phyloP scores from a whole-genome alignment of 1,139 yeast genomes.

The Kodamaea suecica region DNA sequence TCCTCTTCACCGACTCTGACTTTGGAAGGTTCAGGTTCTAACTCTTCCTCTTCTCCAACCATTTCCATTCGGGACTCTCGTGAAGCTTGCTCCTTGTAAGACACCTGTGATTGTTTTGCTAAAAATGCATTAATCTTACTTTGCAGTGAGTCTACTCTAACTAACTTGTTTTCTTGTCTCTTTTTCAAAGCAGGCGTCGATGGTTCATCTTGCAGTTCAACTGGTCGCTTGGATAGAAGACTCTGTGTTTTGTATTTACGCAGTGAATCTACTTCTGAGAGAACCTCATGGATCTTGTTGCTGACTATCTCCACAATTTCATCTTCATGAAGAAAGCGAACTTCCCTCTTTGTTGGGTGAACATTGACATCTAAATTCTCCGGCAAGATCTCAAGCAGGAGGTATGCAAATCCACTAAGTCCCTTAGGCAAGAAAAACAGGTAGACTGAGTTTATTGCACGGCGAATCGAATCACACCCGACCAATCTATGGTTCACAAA shows the following conservation, averaged over 20 bases:
- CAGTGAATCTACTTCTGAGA: slow-evolving; percentile 63
- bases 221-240: slow-evolving; percentile 28
- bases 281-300: slow-evolving; percentile 43
- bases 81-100: neutral
- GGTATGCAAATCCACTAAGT: slow-evolving; percentile 70
- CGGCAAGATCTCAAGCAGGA: slow-evolving; percentile 65
- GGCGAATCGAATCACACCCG: slow-evolving; percentile 71
- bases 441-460: slow-evolving; percentile 67
- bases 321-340: slow-evolving; percentile 79
- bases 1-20: slow-evolving; percentile 1
- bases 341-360: slow-evolving; percentile 95
- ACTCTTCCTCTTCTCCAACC: neutral
- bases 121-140: slow-evolving; percentile 50
- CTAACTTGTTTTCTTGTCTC: slow-evolving; percentile 62
- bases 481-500: slow-evolving; percentile 86
- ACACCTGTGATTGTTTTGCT: slow-evolving; percentile 14
- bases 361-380: slow-evolving; percentile 83
- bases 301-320: slow-evolving; percentile 72
- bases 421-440: slow-evolving; percentile 76
- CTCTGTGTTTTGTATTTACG: slow-evolving; percentile 70
- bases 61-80: neutral
- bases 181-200: slow-evolving; percentile 21
- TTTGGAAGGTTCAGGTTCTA: slow-evolving; percentile 4
- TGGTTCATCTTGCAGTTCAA: slow-evolving; percentile 3
- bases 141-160: slow-evolving; percentile 73